A percentile compares a stretch with the other conserved stretches of the same genome.
Conservation (phyloP, 228 moss, liverwort and hornwort genomes). For the Sphagnum magellanicum region DNA sequence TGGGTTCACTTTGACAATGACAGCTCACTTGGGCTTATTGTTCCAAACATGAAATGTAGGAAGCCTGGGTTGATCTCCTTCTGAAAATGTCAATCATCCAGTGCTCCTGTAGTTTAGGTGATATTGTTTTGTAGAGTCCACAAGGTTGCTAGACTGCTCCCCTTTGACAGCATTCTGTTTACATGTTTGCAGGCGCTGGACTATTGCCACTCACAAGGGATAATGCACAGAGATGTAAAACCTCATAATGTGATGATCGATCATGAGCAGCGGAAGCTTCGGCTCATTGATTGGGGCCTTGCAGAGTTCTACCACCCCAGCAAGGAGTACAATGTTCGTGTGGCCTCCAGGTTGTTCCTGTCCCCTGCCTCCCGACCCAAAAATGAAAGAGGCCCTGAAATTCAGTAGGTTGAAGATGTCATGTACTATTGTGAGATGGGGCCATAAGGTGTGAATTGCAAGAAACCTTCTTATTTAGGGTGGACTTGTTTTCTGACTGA, state of each 20-base stretch:
- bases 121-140: neutral
- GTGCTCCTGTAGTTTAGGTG: neutral
- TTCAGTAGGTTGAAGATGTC: neutral
- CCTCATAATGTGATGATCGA: conserved; percentile 89
- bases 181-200: conserved; percentile 54
- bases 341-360: conserved; percentile 55
- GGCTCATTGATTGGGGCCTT: conserved; percentile 84
- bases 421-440: neutral
- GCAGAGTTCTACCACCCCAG: conserved; percentile 82
- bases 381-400: neutral
- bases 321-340: conserved; percentile 83
- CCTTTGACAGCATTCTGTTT: neutral
- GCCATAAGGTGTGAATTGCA: neutral
- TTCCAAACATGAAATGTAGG: neutral
- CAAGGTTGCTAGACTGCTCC: neutral
- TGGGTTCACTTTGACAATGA: conserved; percentile 1
- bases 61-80: neutral
- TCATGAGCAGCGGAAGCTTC: conserved; percentile 73
- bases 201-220: conserved; percentile 82
- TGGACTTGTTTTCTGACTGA: neutral
- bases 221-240: conserved; percentile 85
- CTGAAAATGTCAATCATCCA: neutral
- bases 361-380: neutral
- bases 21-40: neutral
- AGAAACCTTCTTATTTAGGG: neutral